A percentile compares a stretch with the other conserved stretches of the same genome.
Conservation (phyloP, 495 filamentous ascomycete genomes). For the Tuber microsphaerosporum region DNA sequence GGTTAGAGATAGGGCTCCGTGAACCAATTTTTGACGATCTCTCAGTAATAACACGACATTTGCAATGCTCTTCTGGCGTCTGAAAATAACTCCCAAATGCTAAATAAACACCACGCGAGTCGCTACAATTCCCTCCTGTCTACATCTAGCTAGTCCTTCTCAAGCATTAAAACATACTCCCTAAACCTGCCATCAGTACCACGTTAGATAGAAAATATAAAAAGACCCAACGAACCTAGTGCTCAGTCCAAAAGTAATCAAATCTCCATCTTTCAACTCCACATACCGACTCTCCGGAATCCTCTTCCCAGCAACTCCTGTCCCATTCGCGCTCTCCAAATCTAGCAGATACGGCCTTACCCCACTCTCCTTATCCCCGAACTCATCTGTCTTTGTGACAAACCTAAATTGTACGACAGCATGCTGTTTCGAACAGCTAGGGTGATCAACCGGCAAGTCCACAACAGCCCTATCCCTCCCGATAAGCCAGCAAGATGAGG, state of each 20-base stretch:
- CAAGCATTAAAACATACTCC: conserved; percentile 78
- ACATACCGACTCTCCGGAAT: conserved; percentile 70
- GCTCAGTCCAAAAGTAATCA: conserved; percentile 79
- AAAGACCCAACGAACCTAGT: conserved; percentile 47
- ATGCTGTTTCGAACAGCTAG: conserved; percentile 88
- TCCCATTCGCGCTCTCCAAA: conserved; percentile 89
- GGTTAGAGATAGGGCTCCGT: background rate
- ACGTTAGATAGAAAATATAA: background rate
- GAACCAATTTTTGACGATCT: background rate
- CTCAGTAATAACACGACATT: background rate
- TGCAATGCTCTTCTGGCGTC: background rate
- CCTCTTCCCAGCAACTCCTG: conserved; percentile 66
- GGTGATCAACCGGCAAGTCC: conserved; percentile 79
- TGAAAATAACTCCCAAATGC: background rate
- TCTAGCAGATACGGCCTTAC: conserved; percentile 91
- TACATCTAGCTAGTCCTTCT: conserved; percentile 25
- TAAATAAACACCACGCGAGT: background rate
- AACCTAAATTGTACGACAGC: conserved; percentile 90
- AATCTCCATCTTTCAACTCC: conserved; percentile 79
- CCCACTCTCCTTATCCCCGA: conserved; percentile 67
- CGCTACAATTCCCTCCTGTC: background rate
- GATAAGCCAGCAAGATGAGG: conserved; percentile 81
- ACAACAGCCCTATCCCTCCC: conserved; percentile 72
- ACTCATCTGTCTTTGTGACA: conserved; percentile 74
- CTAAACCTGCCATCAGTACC: conserved; percentile 21